phyloP scores from a whole-genome alignment of 441 rosid genomes.

The Adansonia gregorii region DNA sequence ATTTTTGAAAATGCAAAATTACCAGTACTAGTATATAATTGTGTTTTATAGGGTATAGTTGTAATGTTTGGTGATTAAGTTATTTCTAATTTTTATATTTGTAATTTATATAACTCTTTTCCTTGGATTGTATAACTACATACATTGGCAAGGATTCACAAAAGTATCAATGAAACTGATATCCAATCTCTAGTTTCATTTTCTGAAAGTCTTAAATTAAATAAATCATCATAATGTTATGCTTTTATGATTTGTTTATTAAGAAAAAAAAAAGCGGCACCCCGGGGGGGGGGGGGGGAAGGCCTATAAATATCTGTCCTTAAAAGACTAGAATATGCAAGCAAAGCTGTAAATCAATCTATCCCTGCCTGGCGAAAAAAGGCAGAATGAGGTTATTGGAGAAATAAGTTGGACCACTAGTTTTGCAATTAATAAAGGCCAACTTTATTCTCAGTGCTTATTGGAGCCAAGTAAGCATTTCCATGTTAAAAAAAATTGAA shows the following conservation, averaged over 20 bases:
- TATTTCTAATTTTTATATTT: background rate
- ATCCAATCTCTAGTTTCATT: background rate
- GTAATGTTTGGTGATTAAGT: background rate
- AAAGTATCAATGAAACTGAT: background rate
- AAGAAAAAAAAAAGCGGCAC: background rate
- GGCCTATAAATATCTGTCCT: background rate
- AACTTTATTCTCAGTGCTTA: conserved; percentile 23
- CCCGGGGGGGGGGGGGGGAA: background rate
- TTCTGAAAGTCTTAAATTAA: background rate
- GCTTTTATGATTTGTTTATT: background rate
- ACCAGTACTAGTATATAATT: background rate
- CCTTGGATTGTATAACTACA: background rate
- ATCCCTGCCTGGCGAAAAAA: background rate
- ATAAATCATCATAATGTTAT: background rate
- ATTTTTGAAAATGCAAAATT: conserved; percentile 21
- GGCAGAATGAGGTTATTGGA: conserved; percentile 7
- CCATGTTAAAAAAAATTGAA: background rate
- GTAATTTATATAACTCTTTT: conserved; percentile 8
- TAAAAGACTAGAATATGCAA: background rate
- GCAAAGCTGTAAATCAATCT: conserved; percentile 16
- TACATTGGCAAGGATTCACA: background rate
- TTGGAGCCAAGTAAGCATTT: conserved; percentile 13
- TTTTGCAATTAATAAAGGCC: background rate
- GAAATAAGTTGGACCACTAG: conserved; percentile 26
- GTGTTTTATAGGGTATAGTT: background rate